phyloP scores from a whole-genome alignment of 2,329 filamentous ascomycete species.

The Fusarium burgessii region DNA sequence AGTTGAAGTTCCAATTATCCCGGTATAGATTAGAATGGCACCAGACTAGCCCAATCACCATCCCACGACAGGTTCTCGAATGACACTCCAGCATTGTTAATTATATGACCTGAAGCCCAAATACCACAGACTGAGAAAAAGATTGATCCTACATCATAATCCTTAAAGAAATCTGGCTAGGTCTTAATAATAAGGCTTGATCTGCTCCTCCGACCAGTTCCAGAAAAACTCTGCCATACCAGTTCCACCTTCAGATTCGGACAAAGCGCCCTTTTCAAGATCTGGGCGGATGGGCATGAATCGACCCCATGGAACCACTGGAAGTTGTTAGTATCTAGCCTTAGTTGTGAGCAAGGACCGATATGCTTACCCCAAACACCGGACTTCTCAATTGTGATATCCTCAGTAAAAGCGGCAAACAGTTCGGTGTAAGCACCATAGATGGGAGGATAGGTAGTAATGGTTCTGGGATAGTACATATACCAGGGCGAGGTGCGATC shows the following conservation, averaged over 20 bases:
- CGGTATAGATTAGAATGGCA: not conserved
- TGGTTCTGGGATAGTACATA: constrained; percentile 33
- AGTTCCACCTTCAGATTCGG: constrained; percentile 53
- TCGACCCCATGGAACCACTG: constrained; percentile 53
- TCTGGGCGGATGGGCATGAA: constrained; percentile 51
- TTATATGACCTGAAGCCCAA: not conserved
- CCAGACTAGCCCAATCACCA: not conserved
- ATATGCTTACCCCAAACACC: constrained; percentile 48
- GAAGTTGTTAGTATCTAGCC: not conserved
- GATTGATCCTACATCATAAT: not conserved
- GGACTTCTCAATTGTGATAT: constrained; percentile 55
- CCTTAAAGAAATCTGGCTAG: not conserved
- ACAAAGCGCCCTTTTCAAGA: constrained; percentile 48
- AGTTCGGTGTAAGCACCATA: constrained; percentile 63
- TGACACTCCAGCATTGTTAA: too few species aligned
- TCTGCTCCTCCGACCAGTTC: constrained; percentile 57
- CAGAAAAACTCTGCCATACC: constrained; percentile 55
- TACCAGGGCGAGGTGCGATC: constrained; percentile 43
- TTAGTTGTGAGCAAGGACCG: too few species aligned
- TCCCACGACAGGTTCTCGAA: too few species aligned
- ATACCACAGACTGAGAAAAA: not conserved
- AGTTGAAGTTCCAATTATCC: not conserved
- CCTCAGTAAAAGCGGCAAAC: constrained; percentile 58
- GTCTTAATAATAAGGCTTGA: constrained; percentile 42
- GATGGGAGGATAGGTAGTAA: constrained; percentile 43